Evolutionary conservation across 2,329 filamentous ascomycete species (phyloP).

Genomic region (Ilyonectria destructans): DNA sequence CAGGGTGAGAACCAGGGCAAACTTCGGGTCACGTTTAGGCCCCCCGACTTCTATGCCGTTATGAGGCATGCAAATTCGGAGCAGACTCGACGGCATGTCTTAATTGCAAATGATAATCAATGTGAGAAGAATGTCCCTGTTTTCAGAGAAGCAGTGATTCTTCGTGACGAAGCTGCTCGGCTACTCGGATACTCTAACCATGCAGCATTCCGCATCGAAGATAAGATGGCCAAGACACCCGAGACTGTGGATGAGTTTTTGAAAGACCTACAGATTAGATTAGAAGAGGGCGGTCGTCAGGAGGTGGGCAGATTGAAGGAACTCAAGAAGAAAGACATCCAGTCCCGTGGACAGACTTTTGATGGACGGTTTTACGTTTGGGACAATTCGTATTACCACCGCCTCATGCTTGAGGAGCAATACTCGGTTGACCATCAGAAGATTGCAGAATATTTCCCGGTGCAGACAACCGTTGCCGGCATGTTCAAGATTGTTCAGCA

Average conservation of each 20-base stretch:
- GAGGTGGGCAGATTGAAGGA: conserved; percentile 5
- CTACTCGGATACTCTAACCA: conserved; percentile 6
- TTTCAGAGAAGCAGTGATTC: neutral
- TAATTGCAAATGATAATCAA: conserved; percentile 1
- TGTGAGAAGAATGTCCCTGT: conserved; percentile 2
- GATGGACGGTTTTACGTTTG: conserved; percentile 6
- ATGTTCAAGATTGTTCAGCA: conserved; percentile 8
- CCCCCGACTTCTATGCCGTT: conserved; percentile 3
- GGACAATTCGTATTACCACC: conserved; percentile 10
- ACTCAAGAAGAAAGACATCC: neutral
- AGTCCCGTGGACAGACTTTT: conserved; percentile 4
- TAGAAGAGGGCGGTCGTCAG: neutral
- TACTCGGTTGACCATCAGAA: neutral
- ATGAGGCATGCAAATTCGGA: conserved; percentile 1
- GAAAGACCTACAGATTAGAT: conserved; percentile 1
- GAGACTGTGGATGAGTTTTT: conserved; percentile 3
- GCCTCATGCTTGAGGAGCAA: conserved; percentile 5
- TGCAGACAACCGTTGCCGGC: neutral
- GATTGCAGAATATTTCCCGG: conserved; percentile 6
- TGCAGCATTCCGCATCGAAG: conserved; percentile 9
- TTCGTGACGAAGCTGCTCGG: conserved; percentile 13
- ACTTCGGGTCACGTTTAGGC: conserved; percentile 5
- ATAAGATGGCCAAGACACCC: conserved; percentile 9
- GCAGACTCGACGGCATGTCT: neutral
- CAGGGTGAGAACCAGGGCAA: neutral